These are phyloP conservation scores for Alternaria brassicicola DNA, from an alignment of 2,329 filamentous ascomycete species.

Conservation along the genomic window DNA sequence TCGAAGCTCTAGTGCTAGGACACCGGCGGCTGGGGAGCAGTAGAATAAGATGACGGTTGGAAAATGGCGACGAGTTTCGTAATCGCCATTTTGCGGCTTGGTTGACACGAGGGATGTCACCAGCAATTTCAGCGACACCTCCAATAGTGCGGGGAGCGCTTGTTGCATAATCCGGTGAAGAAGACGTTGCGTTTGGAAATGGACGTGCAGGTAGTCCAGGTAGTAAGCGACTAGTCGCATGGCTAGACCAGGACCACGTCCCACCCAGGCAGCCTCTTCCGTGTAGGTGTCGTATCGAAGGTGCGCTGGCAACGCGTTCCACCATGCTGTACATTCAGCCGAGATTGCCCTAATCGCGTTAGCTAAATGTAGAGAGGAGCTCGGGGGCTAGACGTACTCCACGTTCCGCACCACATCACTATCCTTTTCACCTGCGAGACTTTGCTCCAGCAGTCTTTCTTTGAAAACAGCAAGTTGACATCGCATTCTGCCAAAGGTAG, in stretches of 20 bases:
- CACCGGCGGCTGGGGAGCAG: constrained; percentile 45
- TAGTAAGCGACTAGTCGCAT: constrained; percentile 41
- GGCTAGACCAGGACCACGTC: constrained; percentile 29
- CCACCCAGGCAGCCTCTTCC: constrained; percentile 39
- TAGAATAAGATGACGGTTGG: constrained; percentile 45
- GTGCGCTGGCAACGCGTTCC: constrained; percentile 38
- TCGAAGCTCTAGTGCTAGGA: constrained; percentile 43
- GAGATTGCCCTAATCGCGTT: constrained; percentile 33
- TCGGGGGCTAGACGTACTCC: constrained; percentile 26
- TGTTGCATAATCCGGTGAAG: constrained; percentile 41
- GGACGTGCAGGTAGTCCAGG: constrained; percentile 43
- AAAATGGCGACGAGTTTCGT: constrained; percentile 41
- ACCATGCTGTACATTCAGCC: constrained; percentile 33
- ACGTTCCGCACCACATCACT: constrained; percentile 37
- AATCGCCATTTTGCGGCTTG: constrained; percentile 39
- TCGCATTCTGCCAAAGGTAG: constrained; percentile 37
- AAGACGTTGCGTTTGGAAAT: constrained; percentile 44
- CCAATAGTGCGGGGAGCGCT: constrained; percentile 39
- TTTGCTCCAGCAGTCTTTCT: constrained; percentile 42
- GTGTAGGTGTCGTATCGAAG: constrained; percentile 45
- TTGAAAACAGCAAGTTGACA: constrained; percentile 37
- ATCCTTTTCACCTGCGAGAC: constrained; percentile 40
- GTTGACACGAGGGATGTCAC: constrained; percentile 40
- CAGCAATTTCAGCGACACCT: constrained; percentile 43
- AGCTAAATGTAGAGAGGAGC: not conserved